Conservation (phyloP, 1,284 basidiomycete species). For the Psilocybe mexicana region DNA sequence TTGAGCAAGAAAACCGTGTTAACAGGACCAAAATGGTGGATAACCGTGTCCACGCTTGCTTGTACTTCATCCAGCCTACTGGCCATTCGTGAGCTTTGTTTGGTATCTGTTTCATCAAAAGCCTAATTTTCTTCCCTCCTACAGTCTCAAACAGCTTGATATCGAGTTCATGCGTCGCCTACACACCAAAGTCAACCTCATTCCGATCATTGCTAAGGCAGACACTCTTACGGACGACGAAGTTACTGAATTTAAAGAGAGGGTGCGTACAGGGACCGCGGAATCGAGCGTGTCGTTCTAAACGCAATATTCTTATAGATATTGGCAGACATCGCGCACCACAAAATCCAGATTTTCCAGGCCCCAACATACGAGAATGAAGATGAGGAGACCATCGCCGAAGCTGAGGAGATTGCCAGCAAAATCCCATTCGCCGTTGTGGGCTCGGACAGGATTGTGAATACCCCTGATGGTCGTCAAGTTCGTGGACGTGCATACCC, state of each 20-base stretch:
- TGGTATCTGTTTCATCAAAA: not conserved
- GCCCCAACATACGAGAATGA: conserved; percentile 95
- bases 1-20: conserved; percentile 97
- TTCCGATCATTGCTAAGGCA: conserved; percentile 95
- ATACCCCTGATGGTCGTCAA: conserved; percentile 81
- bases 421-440: conserved; percentile 98
- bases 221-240: conserved; percentile 97
- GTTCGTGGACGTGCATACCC: conserved; percentile 93
- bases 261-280: conserved; percentile 51
- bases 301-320: conserved; percentile 52
- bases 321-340: conserved; percentile 86
- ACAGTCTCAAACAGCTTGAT: conserved; percentile 92
- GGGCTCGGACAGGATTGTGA: conserved; percentile 83
- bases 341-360: conserved; percentile 95
- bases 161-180: conserved; percentile 97
- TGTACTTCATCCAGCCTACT: conserved; percentile 98
- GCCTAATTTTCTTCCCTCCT: conserved; percentile 6
- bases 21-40: conserved; percentile 86
- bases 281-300: conserved; percentile 7
- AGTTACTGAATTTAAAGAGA: conserved; percentile 86
- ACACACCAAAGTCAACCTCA: conserved; percentile 95
- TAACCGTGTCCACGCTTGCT: conserved; percentile 90
- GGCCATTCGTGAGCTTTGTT: conserved; percentile 83
- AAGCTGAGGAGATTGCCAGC: conserved; percentile 94
- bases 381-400: conserved; percentile 94